These are phyloP conservation scores for Pichia sp. DNA, from an alignment of 1,139 yeast species.

Conservation along the genomic window DNA sequence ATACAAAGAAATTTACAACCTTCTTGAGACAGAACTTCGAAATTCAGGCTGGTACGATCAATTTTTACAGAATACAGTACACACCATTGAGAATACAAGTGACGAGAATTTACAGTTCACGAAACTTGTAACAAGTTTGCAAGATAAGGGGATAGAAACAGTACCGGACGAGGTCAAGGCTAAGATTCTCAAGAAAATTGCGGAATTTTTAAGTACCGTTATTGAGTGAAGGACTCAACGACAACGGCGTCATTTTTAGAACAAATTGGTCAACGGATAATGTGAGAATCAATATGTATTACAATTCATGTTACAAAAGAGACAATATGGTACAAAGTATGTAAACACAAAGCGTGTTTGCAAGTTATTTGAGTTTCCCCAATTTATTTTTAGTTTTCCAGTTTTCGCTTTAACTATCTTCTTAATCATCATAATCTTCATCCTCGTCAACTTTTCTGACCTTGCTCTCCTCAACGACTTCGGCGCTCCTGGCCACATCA, in stretches of 20 bases:
- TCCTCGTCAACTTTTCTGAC: constrained; percentile 77
- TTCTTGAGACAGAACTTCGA: constrained; percentile 55
- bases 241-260: too few relatives aligned
- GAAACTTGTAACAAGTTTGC: constrained; percentile 44
- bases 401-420: too few relatives aligned
- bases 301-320: too few relatives aligned
- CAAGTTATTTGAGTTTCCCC: too few relatives aligned
- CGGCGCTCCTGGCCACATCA: too few relatives aligned
- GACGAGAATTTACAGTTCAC: constrained; percentile 38
- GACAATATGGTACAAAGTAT: too few relatives aligned
- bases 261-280: too few relatives aligned
- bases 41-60: constrained; percentile 87
- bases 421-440: constrained; percentile 68
- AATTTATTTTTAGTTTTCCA: too few relatives aligned
- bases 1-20: constrained; percentile 60
- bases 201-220: constrained; percentile 52
- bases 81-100: constrained; percentile 27
- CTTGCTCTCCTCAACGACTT: constrained; percentile 34
- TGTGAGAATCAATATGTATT: too few relatives aligned
- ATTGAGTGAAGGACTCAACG: too few relatives aligned
- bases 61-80: constrained; percentile 51
- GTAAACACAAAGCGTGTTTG: too few relatives aligned
- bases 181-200: constrained; percentile 52
- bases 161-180: constrained; percentile 62
- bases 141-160: constrained; percentile 35